Evolutionary conservation across 1,284 basidiomycete species (phyloP).

Genomic region (Sphaerobolus stellatus): DNA sequence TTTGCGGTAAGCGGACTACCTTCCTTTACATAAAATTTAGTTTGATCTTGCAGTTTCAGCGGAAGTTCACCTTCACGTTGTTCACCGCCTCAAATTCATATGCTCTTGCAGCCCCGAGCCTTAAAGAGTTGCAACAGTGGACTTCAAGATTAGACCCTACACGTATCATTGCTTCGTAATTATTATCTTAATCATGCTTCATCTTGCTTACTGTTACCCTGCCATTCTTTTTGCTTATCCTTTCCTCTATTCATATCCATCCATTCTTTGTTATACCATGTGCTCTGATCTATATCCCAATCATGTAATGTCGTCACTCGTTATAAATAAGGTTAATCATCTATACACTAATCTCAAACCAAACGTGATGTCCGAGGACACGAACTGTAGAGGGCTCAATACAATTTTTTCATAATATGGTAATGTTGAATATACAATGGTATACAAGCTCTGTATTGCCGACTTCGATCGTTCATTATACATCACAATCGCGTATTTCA

Average conservation of each 20-base stretch:
- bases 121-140: slow-evolving; percentile 84
- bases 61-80: slow-evolving; percentile 80
- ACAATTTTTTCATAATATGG: no score
- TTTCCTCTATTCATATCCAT: slow-evolving; percentile 5
- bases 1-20: slow-evolving; percentile 68
- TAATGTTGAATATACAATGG: no score
- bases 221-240: background rate
- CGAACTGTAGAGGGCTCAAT: no score
- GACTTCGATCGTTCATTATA: no score
- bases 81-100: slow-evolving; percentile 90
- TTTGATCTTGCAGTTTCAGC: slow-evolving; percentile 45
- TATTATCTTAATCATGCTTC: background rate
- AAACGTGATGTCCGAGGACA: no score
- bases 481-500: no score
- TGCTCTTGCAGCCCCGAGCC: slow-evolving; percentile 75
- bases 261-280: slow-evolving; percentile 9
- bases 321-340: no score
- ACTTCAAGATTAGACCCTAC: slow-evolving; percentile 79
- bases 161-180: slow-evolving; percentile 37
- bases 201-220: background rate
- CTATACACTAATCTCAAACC: no score
- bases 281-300: background rate
- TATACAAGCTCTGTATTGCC: no score
- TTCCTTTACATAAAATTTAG: slow-evolving; percentile 13
- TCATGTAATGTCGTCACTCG: slow-evolving; percentile 1